These are phyloP conservation scores for Dothistroma pini DNA, from an alignment of 2,329 filamentous ascomycete species.

Conservation along the genomic window DNA sequence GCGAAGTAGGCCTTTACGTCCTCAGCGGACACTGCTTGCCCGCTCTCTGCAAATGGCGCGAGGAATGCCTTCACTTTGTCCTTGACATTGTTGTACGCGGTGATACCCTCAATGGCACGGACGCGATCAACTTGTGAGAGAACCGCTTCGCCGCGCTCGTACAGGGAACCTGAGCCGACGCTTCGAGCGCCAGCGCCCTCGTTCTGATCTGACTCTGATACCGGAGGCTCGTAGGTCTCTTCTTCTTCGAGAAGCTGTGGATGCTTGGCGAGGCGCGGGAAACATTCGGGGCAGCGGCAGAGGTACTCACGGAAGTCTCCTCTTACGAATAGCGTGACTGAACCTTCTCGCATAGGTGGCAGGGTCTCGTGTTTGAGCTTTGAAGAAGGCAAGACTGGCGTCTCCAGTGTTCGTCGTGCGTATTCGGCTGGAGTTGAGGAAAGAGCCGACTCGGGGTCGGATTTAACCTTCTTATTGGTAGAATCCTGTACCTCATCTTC, in stretches of 20 bases:
- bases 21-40: constrained; percentile 82
- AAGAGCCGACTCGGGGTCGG: constrained; percentile 13
- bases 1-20: constrained; percentile 98
- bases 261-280: constrained; percentile 65
- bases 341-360: constrained; percentile 51
- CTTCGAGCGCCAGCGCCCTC: constrained; percentile 49
- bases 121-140: constrained; percentile 90
- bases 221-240: constrained; percentile 85
- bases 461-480: constrained; percentile 28
- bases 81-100: constrained; percentile 96
- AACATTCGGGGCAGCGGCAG: constrained; percentile 81
- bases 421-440: neutral
- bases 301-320: constrained; percentile 74
- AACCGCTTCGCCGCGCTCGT: constrained; percentile 89
- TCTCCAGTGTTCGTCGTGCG: neutral
- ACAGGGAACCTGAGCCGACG: constrained; percentile 72
- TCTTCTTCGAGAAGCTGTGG: constrained; percentile 89
- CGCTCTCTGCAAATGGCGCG: constrained; percentile 88
- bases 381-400: constrained; percentile 5
- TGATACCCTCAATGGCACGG: constrained; percentile 86
- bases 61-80: constrained; percentile 95
- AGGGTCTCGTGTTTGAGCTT: constrained; percentile 43
- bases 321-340: constrained; percentile 79
- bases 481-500: constrained; percentile 36
- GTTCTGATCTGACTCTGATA: constrained; percentile 59